Percentiles rank a stretch among this genome's conserved stretches.
These are phyloP conservation scores for Trametes punicea DNA, from an alignment of 768 basidiomycete genomes.

Conservation along the genomic window DNA sequence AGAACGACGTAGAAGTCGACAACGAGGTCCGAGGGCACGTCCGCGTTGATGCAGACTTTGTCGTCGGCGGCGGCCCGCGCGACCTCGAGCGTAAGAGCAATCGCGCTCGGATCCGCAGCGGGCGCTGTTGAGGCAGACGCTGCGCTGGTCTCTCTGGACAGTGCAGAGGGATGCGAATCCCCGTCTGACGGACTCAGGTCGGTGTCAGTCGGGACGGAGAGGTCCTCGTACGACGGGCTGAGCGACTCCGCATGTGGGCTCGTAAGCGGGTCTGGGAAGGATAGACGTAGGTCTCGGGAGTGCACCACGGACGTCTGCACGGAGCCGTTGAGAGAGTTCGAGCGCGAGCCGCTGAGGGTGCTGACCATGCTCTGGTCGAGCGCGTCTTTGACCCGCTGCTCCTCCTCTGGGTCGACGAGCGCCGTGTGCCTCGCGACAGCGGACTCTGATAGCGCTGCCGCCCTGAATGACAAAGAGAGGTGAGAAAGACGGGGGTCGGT, in stretches of 20 bases:
- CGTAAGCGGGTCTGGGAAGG: slow-evolving; percentile 80
- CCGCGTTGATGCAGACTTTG: slow-evolving; percentile 15
- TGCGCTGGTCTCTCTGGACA: background rate
- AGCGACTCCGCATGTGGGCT: slow-evolving; percentile 53
- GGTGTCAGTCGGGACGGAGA: slow-evolving; percentile 39
- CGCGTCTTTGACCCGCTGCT: slow-evolving; percentile 66
- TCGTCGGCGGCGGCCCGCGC: slow-evolving; percentile 17
- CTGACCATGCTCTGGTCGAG: slow-evolving; percentile 82
- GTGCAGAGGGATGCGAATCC: slow-evolving; percentile 17
- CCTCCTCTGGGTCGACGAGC: slow-evolving; percentile 51
- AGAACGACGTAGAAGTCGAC: slow-evolving; percentile 58
- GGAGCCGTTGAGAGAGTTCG: slow-evolving; percentile 50
- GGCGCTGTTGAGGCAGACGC: slow-evolving; percentile 18
- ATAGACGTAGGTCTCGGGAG: slow-evolving; percentile 70
- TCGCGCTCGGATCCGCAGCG: slow-evolving; percentile 33
- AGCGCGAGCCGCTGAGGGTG: slow-evolving; percentile 67
- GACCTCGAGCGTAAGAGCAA: slow-evolving; percentile 36
- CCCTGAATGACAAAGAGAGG: slow-evolving; percentile 23
- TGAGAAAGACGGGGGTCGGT: slow-evolving; percentile 12
- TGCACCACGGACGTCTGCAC: slow-evolving; percentile 48
- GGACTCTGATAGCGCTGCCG: slow-evolving; percentile 17
- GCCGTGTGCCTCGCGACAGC: slow-evolving; percentile 16
- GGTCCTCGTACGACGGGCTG: slow-evolving; percentile 55
- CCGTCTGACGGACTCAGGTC: slow-evolving; percentile 22
- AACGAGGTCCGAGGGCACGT: slow-evolving; percentile 27